Base-by-base conservation (phyloP, 495 filamentous ascomycete species). In the Tuber melanosporum region DNA sequence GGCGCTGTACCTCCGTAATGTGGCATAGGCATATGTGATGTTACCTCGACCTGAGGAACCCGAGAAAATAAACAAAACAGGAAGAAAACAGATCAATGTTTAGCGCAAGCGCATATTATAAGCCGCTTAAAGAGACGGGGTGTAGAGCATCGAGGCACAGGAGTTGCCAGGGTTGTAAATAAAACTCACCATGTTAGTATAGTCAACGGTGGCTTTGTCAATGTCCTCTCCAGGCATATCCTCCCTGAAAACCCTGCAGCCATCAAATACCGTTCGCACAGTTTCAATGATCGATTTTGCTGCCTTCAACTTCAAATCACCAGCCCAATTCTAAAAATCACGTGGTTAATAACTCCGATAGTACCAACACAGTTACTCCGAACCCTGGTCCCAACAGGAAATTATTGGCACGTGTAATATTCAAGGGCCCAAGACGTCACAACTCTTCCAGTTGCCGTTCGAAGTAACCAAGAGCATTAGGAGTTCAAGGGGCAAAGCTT, bases 281-380 rank as follows among this genome's bases (percentile, higher is more conserved):
- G 82, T 83, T 75, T 80, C 74, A 71, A 83, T 82, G 36, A 83
- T 82, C 6, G 79, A 81, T 74, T 74, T 80, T 22, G 91, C 89
- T 20, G 92, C 87, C 44, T 91, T 91, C 41, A 93, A 89, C 72
- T 88, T 85, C 66, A 97, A 87, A 83, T 98, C 94, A 66, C 94
- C 95, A n/a, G 95, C 95, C 85, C 97, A 99, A 85, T 99, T 99
- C 93, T 97, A 79, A 71, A 22, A 32, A 36, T 73, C 70, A 79
- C 57, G 70, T 83, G 49, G 74, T 82, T 76, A 82, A 76, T 57
- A 36, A 36, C 74, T 62, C 36, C 41, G 44, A 43, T 42, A 17
- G 62, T 44, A 71, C 43, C 44, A 66, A 71, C 76, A 42, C 47
- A 43, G 57, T 66, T 46, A 79, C 71, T 72, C 71, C 73, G 45